phyloP scores from a whole-genome alignment of 495 filamentous ascomycete genomes.

The Podospora anserina region DNA sequence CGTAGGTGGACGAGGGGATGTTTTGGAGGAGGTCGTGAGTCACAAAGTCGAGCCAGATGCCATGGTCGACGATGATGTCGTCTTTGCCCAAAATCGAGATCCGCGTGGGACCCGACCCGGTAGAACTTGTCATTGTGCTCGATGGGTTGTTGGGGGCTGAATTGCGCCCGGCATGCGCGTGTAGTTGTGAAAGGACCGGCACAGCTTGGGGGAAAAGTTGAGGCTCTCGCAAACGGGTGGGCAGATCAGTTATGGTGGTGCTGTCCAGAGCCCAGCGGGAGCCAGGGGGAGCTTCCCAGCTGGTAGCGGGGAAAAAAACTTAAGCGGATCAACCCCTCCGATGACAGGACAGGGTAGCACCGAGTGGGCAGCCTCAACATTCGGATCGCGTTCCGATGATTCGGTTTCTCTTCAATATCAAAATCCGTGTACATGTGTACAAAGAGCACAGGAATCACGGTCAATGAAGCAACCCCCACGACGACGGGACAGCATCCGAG shows the following conservation, averaged over 20 bases:
- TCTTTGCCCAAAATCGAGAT: conserved; percentile 60
- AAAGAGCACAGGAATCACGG: background rate
- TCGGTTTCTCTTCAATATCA: background rate
- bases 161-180: conserved; percentile 28
- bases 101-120: conserved; percentile 42
- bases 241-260: background rate
- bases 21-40: conserved; percentile 75
- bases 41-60: conserved; percentile 80
- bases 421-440: background rate
- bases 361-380: background rate
- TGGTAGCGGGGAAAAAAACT: conserved; percentile 19
- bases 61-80: conserved; percentile 86
- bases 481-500: background rate
- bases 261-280: conserved; percentile 10
- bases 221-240: background rate
- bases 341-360: conserved; percentile 1
- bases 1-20: conserved; percentile 82
- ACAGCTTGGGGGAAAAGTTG: background rate
- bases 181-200: background rate
- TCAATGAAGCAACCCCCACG: background rate
- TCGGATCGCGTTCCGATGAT: conserved; percentile 3
- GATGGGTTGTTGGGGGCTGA: conserved; percentile 20
- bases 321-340: conserved; percentile 16
- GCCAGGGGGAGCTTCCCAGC: background rate
- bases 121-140: conserved; percentile 25